These are phyloP conservation scores for Hanseniaspora meyeri DNA, from an alignment of 805 yeast species.

Conservation along the genomic window DNA sequence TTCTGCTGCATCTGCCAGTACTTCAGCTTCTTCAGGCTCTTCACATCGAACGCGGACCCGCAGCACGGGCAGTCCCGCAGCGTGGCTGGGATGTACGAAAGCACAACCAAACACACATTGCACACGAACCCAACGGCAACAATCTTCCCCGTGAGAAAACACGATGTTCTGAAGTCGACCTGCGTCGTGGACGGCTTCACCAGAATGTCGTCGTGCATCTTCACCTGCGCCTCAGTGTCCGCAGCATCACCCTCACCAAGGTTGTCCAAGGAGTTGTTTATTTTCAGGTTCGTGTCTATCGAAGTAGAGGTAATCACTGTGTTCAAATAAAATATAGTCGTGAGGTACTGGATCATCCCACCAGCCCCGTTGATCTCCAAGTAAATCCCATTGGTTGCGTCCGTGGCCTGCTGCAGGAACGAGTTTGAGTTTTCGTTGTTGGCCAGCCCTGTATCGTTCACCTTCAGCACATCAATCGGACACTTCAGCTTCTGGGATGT, in stretches of 20 bases:
- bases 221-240: slow-evolving; percentile 70
- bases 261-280: slow-evolving; percentile 6
- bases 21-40: slow-evolving; percentile 41
- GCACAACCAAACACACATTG: slow-evolving; percentile 75
- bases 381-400: slow-evolving; percentile 86
- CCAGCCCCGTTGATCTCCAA: slow-evolving; percentile 51
- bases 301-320: slow-evolving; percentile 10
- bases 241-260: not conserved
- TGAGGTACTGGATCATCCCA: slow-evolving; percentile 72
- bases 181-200: slow-evolving; percentile 71
- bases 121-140: slow-evolving; percentile 93
- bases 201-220: slow-evolving; percentile 61
- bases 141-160: slow-evolving; percentile 78
- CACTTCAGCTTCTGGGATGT: slow-evolving; percentile 88
- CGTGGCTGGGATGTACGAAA: slow-evolving; percentile 55
- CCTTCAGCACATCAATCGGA: slow-evolving; percentile 80
- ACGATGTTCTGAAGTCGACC: slow-evolving; percentile 89
- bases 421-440: slow-evolving; percentile 38
- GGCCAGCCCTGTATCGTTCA: slow-evolving; percentile 22
- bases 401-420: slow-evolving; percentile 89
- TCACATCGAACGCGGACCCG: slow-evolving; percentile 59
- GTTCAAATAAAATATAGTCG: slow-evolving; percentile 54
- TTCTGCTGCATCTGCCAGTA: slow-evolving; percentile 11
- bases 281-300: slow-evolving; percentile 10
- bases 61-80: slow-evolving; percentile 71